Conservation (phyloP, 1,284 basidiomycete genomes). For the Heimioporus retisporus region DNA sequence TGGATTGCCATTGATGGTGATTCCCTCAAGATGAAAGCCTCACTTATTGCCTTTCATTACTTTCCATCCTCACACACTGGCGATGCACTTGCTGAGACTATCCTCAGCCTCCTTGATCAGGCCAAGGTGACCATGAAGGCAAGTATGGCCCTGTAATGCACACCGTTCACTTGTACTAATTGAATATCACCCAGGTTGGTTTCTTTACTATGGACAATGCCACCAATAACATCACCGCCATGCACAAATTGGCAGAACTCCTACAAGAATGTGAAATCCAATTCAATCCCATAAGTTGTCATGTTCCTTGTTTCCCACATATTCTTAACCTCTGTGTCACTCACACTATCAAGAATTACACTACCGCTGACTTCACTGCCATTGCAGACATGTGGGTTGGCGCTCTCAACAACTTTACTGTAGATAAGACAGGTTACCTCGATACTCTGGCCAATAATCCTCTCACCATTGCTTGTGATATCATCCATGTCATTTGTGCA, state of each 20-base stretch:
- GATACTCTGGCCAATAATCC: neutral
- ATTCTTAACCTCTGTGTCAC: constrained; percentile 7
- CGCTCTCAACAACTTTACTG: neutral
- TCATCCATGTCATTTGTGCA: neutral
- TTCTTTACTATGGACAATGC: too few relatives aligned
- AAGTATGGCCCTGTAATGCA: too few relatives aligned
- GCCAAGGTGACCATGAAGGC: too few relatives aligned
- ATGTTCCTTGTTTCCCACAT: constrained; percentile 11
- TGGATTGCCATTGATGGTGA: too few relatives aligned
- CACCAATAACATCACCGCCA: neutral
- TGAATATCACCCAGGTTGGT: too few relatives aligned
- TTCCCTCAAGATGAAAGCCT: too few relatives aligned
- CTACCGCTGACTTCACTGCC: neutral
- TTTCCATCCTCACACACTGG: too few relatives aligned
- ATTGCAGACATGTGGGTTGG: neutral
- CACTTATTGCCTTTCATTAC: too few relatives aligned
- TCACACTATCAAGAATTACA: neutral
- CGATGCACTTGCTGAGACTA: too few relatives aligned
- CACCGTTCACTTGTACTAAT: too few relatives aligned
- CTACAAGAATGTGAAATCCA: neutral
- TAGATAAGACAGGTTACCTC: neutral
- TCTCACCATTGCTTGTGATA: neutral
- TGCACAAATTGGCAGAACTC: neutral
- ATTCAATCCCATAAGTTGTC: neutral
- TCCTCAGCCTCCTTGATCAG: too few relatives aligned